Evolutionary conservation across 495 filamentous ascomycete genomes (phyloP), one percentile per base, ranked within the genome.

Genomic region (Elasticomyces elasticus): DNA sequence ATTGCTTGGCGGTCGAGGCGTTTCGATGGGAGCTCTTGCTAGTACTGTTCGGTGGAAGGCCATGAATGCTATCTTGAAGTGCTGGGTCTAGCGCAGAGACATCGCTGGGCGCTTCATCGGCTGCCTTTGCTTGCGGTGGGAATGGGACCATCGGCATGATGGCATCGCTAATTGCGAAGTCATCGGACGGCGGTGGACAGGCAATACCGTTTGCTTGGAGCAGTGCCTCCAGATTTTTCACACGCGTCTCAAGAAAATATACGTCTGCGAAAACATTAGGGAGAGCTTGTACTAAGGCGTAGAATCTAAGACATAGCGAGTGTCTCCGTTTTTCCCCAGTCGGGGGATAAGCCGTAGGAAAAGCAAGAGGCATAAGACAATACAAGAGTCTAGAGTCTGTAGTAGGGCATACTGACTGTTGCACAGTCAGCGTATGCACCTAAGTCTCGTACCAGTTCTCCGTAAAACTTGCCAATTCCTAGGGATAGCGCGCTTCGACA

Each of bases 401-500:
- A n/a, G n/a, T n/a, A n/a, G n/a, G n/a, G n/a, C n/a, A n/a, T n/a
- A n/a, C n/a, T n/a, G n/a, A n/a, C n/a, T n/a, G n/a, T n/a, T n/a
- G n/a, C n/a, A n/a, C n/a, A n/a, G n/a, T n/a, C n/a, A n/a, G n/a
- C n/a, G n/a, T n/a, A n/a, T n/a, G n/a, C n/a, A n/a, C n/a, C n/a
- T n/a, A n/a, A n/a, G n/a, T n/a, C n/a, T n/a, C n/a, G n/a, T n/a
- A n/a, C n/a, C n/a, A n/a, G n/a, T n/a, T n/a, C n/a, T n/a, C n/a
- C n/a, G n/a, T n/a, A n/a, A n/a, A n/a, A n/a, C n/a, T n/a, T n/a
- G n/a, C n/a, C n/a, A 97, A 62, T 88, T 94, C 53, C 50, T 25
- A 40, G 91, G 91, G 31, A 95, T 94, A 65, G 95, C 87, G 66
- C 85, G 77, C 74, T 95, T 95, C 17, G 87, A 94, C 61, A 96